Conservation (phyloP, 805 yeast genomes). For the Clavispora phyllophila region DNA sequence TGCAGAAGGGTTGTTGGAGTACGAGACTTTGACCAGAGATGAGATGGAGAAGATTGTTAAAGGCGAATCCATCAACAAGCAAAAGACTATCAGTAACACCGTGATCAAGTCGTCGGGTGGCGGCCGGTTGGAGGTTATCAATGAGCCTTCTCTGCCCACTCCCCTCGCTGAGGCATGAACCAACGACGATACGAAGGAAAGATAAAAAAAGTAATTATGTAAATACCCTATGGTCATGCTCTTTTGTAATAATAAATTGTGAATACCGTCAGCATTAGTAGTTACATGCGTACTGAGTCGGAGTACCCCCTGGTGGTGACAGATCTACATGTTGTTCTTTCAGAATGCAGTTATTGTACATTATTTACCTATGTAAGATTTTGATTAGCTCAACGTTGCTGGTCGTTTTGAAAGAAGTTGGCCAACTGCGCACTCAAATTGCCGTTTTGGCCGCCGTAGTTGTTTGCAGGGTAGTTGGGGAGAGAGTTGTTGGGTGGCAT, state of each 20-base stretch:
- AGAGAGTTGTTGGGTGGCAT: constrained; percentile 5
- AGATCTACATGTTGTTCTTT: background rate
- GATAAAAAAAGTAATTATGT: background rate
- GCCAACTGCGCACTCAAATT: constrained; percentile 37
- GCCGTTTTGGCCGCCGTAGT: constrained; percentile 15
- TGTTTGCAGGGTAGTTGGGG: constrained; percentile 7
- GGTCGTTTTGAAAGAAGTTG: constrained; percentile 28
- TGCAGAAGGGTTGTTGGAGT: constrained; percentile 90
- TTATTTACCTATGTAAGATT: background rate
- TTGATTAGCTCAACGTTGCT: constrained; percentile 1
- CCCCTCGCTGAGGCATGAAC: constrained; percentile 11
- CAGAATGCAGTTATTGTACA: background rate
- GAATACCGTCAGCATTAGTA: background rate
- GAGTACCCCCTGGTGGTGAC: too few species aligned
- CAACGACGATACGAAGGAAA: background rate
- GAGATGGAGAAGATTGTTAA: constrained; percentile 83
- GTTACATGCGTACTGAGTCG: too few species aligned
- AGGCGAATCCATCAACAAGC: constrained; percentile 71
- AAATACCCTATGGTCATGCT: background rate
- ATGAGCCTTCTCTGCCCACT: constrained; percentile 12
- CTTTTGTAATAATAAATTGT: background rate
- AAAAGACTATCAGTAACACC: constrained; percentile 68
- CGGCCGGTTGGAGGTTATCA: constrained; percentile 16
- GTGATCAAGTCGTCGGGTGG: constrained; percentile 33
- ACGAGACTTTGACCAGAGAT: constrained; percentile 86